Evolutionary conservation across 2,329 filamentous ascomycete genomes (phyloP).

Genomic region (Colletotrichum melonis): DNA sequence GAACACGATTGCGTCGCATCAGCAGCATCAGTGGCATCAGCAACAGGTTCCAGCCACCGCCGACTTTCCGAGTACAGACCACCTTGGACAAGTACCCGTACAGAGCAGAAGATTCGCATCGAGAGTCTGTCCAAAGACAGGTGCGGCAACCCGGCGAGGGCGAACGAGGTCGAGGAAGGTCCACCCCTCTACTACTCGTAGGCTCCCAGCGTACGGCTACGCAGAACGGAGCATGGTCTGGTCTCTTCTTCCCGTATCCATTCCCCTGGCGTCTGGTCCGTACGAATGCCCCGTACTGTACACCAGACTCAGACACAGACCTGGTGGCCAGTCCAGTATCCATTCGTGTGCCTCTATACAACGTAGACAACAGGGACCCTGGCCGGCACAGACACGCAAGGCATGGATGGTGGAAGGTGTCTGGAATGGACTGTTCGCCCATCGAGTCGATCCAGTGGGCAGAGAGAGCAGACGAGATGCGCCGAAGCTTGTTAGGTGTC

Average conservation of each 20-base stretch:
- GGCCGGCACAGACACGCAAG: constrained; percentile 3
- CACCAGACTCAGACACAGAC: neutral
- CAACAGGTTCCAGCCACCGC: too few relatives aligned
- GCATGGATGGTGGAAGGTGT: constrained; percentile 21
- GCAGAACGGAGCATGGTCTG: neutral
- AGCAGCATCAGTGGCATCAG: neutral
- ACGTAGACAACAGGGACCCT: constrained; percentile 15
- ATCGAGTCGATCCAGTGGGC: constrained; percentile 21
- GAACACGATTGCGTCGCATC: constrained; percentile 15
- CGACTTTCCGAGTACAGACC: neutral
- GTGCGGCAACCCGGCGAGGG: neutral
- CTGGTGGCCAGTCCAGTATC: too few relatives aligned
- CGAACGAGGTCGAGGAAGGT: constrained; percentile 11
- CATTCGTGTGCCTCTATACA: too few relatives aligned
- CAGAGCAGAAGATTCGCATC: neutral
- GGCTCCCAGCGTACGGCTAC: neutral
- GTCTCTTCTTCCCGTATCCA: neutral
- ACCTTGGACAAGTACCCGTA: neutral
- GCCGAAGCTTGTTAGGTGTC: constrained; percentile 9
- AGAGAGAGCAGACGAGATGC: neutral
- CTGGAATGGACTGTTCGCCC: constrained; percentile 15
- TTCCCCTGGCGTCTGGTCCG: constrained; percentile 18
- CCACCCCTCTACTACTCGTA: constrained; percentile 2
- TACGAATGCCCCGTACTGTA: neutral
- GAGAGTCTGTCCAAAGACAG: neutral